Evolutionary conservation across 2,329 filamentous ascomycete species (phyloP).

Genomic region (Nectriaceae sp.): DNA sequence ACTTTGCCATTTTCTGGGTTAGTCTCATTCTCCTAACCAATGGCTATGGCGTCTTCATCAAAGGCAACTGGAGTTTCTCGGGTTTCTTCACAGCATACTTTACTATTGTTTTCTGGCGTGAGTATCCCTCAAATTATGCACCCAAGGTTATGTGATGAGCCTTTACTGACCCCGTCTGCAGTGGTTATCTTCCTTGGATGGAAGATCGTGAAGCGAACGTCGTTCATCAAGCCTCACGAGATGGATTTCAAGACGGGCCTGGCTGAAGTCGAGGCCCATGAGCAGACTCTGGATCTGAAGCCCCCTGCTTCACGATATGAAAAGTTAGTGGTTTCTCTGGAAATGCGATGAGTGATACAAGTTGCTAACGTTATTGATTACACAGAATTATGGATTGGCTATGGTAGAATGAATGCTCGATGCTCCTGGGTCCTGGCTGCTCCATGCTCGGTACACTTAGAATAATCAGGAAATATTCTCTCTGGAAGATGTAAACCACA

Average conservation of each 20-base stretch:
- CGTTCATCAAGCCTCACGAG: slow-evolving; percentile 3
- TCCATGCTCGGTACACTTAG: too few relatives aligned
- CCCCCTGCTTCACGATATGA: slow-evolving; percentile 4
- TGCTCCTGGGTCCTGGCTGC: too few relatives aligned
- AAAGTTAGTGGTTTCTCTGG: not conserved
- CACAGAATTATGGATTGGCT: slow-evolving; percentile 6
- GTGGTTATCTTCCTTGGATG: slow-evolving; percentile 5
- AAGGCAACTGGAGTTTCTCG: slow-evolving; percentile 9
- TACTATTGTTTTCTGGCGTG: slow-evolving; percentile 4
- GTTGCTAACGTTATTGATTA: not conserved
- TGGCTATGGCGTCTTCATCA: slow-evolving; percentile 6
- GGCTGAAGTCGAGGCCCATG: slow-evolving; percentile 6
- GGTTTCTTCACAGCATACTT: slow-evolving; percentile 7
- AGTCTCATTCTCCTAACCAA: slow-evolving; percentile 4
- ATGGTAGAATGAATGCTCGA: too few relatives aligned
- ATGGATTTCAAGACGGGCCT: slow-evolving; percentile 6
- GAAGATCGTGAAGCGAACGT: slow-evolving; percentile 4
- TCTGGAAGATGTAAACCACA: too few relatives aligned
- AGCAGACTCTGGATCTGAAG: not conserved
- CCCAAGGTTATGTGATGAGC: too few relatives aligned
- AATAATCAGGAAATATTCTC: too few relatives aligned
- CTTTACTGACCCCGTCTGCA: not conserved
- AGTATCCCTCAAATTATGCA: not conserved
- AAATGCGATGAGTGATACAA: not conserved
- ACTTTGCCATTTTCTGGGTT: slow-evolving; percentile 8